Evolutionary conservation across 768 basidiomycete species (phyloP).

Genomic region (Lactarius hatsudake): DNA sequence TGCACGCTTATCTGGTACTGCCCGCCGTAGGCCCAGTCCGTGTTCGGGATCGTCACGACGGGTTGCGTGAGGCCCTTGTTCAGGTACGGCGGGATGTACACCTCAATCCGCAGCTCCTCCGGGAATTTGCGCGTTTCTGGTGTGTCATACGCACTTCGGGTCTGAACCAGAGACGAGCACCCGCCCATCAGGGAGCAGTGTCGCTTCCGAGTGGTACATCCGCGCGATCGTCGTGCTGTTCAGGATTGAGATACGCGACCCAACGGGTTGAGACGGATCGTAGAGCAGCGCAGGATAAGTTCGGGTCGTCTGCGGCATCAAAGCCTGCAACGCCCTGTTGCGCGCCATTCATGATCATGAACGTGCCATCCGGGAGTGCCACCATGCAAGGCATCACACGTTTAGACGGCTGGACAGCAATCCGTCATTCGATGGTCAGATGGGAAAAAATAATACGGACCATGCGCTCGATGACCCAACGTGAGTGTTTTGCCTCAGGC

Average conservation of each 20-base stretch:
- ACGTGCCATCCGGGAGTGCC: slow-evolving; percentile 64
- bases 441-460: slow-evolving; percentile 38
- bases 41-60: slow-evolving; percentile 29
- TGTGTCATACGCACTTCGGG: slow-evolving; percentile 35
- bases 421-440: not conserved
- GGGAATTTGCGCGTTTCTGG: slow-evolving; percentile 43
- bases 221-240: slow-evolving; percentile 67
- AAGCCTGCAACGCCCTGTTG: slow-evolving; percentile 69
- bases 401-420: slow-evolving; percentile 50
- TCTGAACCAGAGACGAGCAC: slow-evolving; percentile 75
- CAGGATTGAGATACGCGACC: slow-evolving; percentile 62
- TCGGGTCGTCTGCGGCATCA: slow-evolving; percentile 46
- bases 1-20: slow-evolving; percentile 34
- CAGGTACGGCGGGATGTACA: slow-evolving; percentile 66
- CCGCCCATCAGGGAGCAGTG: slow-evolving; percentile 63
- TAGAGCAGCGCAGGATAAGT: slow-evolving; percentile 54
- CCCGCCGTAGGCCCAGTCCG: slow-evolving; percentile 61
- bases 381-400: slow-evolving; percentile 79
- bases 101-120: slow-evolving; percentile 61
- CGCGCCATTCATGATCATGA: slow-evolving; percentile 74
- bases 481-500: slow-evolving; percentile 59
- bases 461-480: slow-evolving; percentile 79
- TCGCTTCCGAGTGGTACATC: slow-evolving; percentile 50
- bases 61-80: slow-evolving; percentile 53
- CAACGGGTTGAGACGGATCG: slow-evolving; percentile 56